Base-by-base conservation (phyloP, 192 early-diverging fungal species). In the Gigaspora rosea region DNA sequence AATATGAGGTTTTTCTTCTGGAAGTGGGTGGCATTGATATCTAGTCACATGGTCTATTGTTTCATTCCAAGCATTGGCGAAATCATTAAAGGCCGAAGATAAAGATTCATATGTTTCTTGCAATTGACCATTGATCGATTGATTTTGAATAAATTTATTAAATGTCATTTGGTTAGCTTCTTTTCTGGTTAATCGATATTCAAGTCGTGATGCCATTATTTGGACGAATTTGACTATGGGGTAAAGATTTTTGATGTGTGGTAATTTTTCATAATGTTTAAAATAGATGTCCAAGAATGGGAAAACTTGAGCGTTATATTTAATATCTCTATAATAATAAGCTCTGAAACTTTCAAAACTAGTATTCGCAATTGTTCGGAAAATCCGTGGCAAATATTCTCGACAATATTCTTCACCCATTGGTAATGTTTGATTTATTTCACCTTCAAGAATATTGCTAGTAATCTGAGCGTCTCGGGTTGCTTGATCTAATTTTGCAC, bases 171-270 rank as follows among this genome's bases (percentile, higher is more conserved):
- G 22, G 8, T 51, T 35, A 57, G 78, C 78, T 18, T 78, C 27
- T 2, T 78, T 49, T 32, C 78, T 77, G 12, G 57, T 75, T 54
- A 78, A n/a, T 48, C 57, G 71, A 51, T 74, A 61, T 11, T 20
- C 71, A 8, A 78, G 47, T 27, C 70, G 49, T 6, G 18, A 47
- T 8, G 27, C 9, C n/a, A 78, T 16, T 20, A 73, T 54, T 74
- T 78, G 49, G 33, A 66, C 20, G 41, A 78, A 78, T 59, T 62
- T 71, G 8, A 78, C 69, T 15, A 78, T 51, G 0, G 70, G 71
- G 10, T 52, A 47, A 41, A 78, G 54, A 48, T 78, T 22, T 54
- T 70, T 57, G 27, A 78, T 41, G 9, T 41, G 13, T 32, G 5
- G 35, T 41, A 79, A 58, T 10, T 59, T 65, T 63, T 79, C 41